These are phyloP conservation scores for Dianthus caryophyllus DNA, from an alignment of 148 eudicot species.

Conservation along the genomic window DNA sequence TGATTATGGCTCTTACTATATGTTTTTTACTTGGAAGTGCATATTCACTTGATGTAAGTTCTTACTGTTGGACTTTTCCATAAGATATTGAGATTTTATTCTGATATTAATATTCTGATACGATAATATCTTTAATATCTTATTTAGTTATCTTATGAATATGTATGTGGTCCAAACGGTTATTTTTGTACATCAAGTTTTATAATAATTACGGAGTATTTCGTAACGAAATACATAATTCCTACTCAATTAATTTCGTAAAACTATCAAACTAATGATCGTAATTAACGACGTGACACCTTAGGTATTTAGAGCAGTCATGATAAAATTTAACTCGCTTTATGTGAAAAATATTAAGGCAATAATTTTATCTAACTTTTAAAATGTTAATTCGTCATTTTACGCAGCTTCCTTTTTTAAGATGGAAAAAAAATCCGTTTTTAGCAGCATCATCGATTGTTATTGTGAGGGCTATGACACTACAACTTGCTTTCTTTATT, in stretches of 20 bases:
- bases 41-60: conserved; percentile 30
- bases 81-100: no score
- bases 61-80: neutral
- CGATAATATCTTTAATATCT: no score
- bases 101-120: no score
- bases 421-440: conserved; percentile 34
- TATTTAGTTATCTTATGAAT: no score
- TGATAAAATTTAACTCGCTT: neutral
- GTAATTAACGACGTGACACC: neutral
- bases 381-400: no score
- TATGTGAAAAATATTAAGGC: neutral
- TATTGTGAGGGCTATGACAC: conserved; percentile 30
- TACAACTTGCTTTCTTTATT: conserved; percentile 24
- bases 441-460: conserved; percentile 32
- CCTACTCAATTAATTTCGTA: no score
- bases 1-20: conserved; percentile 24
- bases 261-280: no score
- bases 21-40: conserved; percentile 30
- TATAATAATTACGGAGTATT: no score
- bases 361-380: neutral
- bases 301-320: neutral
- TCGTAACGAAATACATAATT: no score
- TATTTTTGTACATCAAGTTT: no score
- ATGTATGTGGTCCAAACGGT: no score
- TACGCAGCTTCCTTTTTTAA: conserved; percentile 22